These are phyloP conservation scores for Exophiala mesophila DNA, from an alignment of 2,329 filamentous ascomycete genomes.

Conservation along the genomic window DNA sequence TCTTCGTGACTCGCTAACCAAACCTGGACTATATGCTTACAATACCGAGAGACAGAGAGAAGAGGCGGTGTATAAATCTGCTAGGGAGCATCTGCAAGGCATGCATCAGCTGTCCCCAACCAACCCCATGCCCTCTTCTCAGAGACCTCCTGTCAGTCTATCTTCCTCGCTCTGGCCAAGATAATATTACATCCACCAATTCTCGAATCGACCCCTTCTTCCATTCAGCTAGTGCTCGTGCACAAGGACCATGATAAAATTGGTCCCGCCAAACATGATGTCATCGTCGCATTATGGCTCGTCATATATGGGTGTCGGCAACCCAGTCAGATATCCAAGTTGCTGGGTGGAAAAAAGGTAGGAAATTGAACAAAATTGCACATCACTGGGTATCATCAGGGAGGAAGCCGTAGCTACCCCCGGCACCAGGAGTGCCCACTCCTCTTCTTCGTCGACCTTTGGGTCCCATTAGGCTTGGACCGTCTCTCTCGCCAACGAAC, in stretches of 20 bases:
- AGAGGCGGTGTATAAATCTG: too few relatives aligned
- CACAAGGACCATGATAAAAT: too few relatives aligned
- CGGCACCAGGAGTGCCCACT: slow-evolving; percentile 2
- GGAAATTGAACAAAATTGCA: not conserved
- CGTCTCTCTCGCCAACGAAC: slow-evolving; percentile 54
- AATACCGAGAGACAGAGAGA: too few relatives aligned
- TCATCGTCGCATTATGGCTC: too few relatives aligned
- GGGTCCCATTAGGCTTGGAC: not conserved
- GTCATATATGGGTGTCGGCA: too few relatives aligned
- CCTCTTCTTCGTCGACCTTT: slow-evolving; percentile 14
- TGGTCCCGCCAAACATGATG: too few relatives aligned
- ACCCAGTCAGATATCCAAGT: too few relatives aligned
- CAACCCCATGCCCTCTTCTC: slow-evolving; percentile 20
- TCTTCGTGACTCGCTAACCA: not conserved
- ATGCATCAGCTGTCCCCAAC: not conserved
- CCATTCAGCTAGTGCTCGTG: too few relatives aligned
- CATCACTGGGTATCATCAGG: slow-evolving; percentile 38
- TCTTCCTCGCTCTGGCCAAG: not conserved
- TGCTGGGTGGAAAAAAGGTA: not conserved
- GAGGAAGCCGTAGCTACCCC: slow-evolving; percentile 23
- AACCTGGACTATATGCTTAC: too few relatives aligned
- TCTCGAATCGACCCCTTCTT: too few relatives aligned
- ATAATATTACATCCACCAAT: not conserved
- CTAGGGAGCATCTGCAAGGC: not conserved
- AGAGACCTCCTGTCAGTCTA: slow-evolving; percentile 34